Conservation (phyloP, 1,139 yeast genomes). For the Saccharomyces hybrid region DNA sequence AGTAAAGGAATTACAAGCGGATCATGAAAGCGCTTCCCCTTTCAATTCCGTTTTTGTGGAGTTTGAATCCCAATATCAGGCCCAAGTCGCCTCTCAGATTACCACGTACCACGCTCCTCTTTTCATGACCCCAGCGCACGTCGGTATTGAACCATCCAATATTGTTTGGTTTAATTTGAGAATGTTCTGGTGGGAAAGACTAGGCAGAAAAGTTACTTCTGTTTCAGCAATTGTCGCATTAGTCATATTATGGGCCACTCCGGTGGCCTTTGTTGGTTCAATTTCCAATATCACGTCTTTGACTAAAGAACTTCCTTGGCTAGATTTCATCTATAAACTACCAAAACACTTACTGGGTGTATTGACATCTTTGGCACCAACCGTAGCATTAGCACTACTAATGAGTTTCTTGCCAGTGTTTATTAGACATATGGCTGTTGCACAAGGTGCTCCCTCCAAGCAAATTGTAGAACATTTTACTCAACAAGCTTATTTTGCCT, state of each 20-base stretch:
- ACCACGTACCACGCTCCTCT: constrained; percentile 60
- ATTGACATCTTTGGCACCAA: constrained; percentile 80
- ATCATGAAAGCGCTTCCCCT: constrained; percentile 40
- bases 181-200: constrained; percentile 76
- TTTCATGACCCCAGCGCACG: constrained; percentile 52
- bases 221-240: constrained; percentile 50
- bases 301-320: constrained; percentile 60
- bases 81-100: constrained; percentile 84
- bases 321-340: constrained; percentile 60
- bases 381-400: constrained; percentile 69
- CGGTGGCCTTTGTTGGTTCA: constrained; percentile 92
- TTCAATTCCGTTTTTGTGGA: constrained; percentile 72
- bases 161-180: constrained; percentile 82
- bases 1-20: constrained; percentile 53
- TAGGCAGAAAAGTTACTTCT: constrained; percentile 53
- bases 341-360: constrained; percentile 67
- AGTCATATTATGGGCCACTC: constrained; percentile 84
- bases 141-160: constrained; percentile 72
- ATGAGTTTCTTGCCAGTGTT: constrained; percentile 74
- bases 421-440: constrained; percentile 57
- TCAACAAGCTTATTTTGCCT: constrained; percentile 66
- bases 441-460: constrained; percentile 57
- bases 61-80: constrained; percentile 78
- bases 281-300: constrained; percentile 75
- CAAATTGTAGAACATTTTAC: constrained; percentile 65